Evolutionary conservation across 805 yeast species (phyloP).

Genomic region (Candida tibetensis): DNA sequence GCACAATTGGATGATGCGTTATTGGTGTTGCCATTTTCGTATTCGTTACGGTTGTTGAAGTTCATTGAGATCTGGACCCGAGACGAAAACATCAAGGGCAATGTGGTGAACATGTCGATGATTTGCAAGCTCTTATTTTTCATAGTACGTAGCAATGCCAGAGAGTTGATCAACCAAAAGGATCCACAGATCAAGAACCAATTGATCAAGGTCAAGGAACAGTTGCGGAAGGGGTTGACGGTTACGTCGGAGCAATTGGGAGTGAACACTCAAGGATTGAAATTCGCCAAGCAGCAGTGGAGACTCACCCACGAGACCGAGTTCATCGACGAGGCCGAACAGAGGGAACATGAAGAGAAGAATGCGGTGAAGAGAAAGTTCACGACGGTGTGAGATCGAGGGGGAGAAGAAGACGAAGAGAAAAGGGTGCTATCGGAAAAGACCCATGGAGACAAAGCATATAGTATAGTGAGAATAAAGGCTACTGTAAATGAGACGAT

Average conservation of each 20-base stretch:
- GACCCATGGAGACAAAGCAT: too few relatives aligned
- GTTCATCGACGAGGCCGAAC: slow-evolving; percentile 67
- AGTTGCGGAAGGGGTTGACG: slow-evolving; percentile 56
- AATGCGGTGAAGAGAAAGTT: slow-evolving; percentile 71
- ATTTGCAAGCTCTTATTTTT: slow-evolving; percentile 77
- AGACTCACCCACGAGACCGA: slow-evolving; percentile 67
- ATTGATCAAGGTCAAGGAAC: slow-evolving; percentile 58
- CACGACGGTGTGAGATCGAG: slow-evolving; percentile 55
- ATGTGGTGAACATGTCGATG: slow-evolving; percentile 53
- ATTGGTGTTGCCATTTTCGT: slow-evolving; percentile 85
- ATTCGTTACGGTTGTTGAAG: slow-evolving; percentile 64
- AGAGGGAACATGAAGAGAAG: slow-evolving; percentile 50
- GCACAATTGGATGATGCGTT: slow-evolving; percentile 92
- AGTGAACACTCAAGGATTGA: slow-evolving; percentile 79
- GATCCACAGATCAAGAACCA: slow-evolving; percentile 63
- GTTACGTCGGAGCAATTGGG: slow-evolving; percentile 63
- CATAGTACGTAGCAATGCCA: slow-evolving; percentile 67
- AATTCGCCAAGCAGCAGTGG: slow-evolving; percentile 75
- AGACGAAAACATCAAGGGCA: slow-evolving; percentile 35
- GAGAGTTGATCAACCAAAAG: slow-evolving; percentile 71
- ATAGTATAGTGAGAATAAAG: too few relatives aligned
- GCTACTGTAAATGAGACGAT: too few relatives aligned
- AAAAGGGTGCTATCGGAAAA: too few relatives aligned
- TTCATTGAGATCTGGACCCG: slow-evolving; percentile 76
- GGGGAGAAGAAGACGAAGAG: too few relatives aligned